Evolutionary conservation across 441 rosid genomes (phyloP).

Genomic region (Sinapis alba): DNA sequence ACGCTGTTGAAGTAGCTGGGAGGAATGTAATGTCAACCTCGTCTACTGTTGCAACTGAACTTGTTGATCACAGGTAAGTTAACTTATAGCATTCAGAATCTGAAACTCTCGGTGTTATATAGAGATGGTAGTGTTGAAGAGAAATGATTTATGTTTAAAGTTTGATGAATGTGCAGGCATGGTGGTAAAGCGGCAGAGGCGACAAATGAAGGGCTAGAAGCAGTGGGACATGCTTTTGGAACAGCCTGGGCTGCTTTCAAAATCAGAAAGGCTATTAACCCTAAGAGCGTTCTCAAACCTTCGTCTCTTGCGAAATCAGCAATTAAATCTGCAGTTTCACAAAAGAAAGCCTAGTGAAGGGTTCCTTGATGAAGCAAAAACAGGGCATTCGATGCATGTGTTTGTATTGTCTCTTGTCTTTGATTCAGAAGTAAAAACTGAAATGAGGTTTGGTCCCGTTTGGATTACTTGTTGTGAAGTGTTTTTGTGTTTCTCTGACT

Average conservation of each 20-base stretch:
- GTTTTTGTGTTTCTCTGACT: constrained; percentile 23
- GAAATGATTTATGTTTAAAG: neutral
- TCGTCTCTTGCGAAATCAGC: constrained; percentile 68
- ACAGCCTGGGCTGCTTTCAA: constrained; percentile 92
- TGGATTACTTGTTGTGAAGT: constrained; percentile 23
- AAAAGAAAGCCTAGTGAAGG: constrained; percentile 52
- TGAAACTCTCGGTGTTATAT: neutral
- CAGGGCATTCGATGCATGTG: neutral
- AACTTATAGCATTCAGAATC: neutral
- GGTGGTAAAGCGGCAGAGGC: constrained; percentile 88
- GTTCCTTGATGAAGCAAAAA: constrained; percentile 2
- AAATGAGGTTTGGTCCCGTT: neutral
- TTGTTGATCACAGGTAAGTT: constrained; percentile 63
- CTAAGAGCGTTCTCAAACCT: constrained; percentile 75
- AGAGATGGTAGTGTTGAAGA: neutral
- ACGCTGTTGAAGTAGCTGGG: constrained; percentile 78
- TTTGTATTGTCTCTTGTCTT: neutral
- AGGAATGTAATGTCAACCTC: constrained; percentile 77
- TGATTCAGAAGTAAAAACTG: neutral
- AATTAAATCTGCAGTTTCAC: constrained; percentile 50
- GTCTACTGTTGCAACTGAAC: constrained; percentile 68
- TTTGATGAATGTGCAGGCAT: constrained; percentile 52
- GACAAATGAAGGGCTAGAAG: constrained; percentile 79
- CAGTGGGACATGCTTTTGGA: constrained; percentile 87
- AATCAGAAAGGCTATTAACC: constrained; percentile 82